These are phyloP conservation scores for Phaeosphaeriaceae sp. DNA, from an alignment of 2,329 filamentous ascomycete species.

Conservation along the genomic window DNA sequence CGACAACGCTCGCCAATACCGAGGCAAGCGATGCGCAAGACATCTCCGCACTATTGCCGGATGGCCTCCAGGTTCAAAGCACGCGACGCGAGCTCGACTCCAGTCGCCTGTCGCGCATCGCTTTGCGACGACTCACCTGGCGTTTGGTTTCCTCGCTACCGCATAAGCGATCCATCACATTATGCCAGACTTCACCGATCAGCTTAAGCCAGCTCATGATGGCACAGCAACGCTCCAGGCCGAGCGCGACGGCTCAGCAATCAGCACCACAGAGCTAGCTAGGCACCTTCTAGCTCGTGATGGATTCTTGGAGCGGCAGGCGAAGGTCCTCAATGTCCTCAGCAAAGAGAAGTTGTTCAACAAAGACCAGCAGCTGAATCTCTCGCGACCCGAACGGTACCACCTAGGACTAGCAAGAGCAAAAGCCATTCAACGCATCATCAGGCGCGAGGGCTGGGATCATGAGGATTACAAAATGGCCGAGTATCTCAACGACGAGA, in stretches of 20 bases:
- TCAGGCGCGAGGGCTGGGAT: conserved; percentile 56
- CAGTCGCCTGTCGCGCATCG: conserved; percentile 2
- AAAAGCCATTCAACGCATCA: conserved; percentile 57
- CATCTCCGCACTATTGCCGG: conserved; percentile 17
- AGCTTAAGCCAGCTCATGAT: conserved; percentile 55
- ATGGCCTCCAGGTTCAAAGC: background rate
- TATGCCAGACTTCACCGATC: conserved; percentile 60
- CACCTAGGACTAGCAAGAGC: conserved; percentile 60
- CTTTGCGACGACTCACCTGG: conserved; percentile 1
- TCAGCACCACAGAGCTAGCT: conserved; percentile 55
- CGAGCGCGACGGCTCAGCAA: conserved; percentile 54
- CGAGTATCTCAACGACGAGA: conserved; percentile 61
- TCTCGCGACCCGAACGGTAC: conserved; percentile 60
- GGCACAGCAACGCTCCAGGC: conserved; percentile 55
- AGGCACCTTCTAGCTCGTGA: conserved; percentile 55
- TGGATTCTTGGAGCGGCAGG: conserved; percentile 58
- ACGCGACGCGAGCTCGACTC: conserved; percentile 8
- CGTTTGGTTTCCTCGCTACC: conserved; percentile 7
- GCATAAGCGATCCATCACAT: conserved; percentile 12
- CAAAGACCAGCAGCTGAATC: conserved; percentile 59
- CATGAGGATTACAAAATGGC: conserved; percentile 60
- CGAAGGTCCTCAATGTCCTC: conserved; percentile 54
- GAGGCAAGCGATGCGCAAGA: conserved; percentile 13
- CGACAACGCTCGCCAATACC: conserved; percentile 10
- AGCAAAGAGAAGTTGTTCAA: conserved; percentile 57